Conservation (phyloP, 2,329 filamentous ascomycete genomes). For the Trichoderma sp. region DNA sequence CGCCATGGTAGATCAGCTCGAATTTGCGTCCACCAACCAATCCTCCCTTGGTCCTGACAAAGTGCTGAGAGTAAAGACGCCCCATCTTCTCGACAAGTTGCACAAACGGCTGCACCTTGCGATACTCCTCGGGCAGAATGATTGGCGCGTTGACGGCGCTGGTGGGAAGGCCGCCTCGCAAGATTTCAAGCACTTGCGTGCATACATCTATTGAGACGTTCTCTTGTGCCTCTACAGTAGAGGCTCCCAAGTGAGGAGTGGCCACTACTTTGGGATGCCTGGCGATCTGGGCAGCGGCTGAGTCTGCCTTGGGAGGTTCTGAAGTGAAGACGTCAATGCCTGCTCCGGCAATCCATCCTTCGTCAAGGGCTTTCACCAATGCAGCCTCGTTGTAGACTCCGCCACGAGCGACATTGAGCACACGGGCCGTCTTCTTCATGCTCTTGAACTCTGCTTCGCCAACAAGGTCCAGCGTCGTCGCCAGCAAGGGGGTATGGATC, state of each 20-base stretch:
- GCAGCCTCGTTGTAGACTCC: slow-evolving; percentile 79
- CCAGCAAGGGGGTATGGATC: slow-evolving; percentile 77
- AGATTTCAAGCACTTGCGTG: slow-evolving; percentile 73
- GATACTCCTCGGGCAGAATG: slow-evolving; percentile 78
- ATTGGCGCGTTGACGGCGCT: slow-evolving; percentile 79
- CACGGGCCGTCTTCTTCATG: slow-evolving; percentile 74
- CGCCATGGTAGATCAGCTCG: slow-evolving; percentile 76
- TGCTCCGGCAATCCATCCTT: slow-evolving; percentile 72
- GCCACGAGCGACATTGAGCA: slow-evolving; percentile 78
- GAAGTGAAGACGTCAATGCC: slow-evolving; percentile 79
- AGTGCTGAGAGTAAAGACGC: slow-evolving; percentile 77
- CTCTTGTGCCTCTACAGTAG: slow-evolving; percentile 80
- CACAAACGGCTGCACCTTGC: slow-evolving; percentile 76
- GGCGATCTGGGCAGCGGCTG: slow-evolving; percentile 63
- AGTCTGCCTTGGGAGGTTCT: slow-evolving; percentile 62
- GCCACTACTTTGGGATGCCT: slow-evolving; percentile 72
- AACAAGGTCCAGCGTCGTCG: slow-evolving; percentile 74
- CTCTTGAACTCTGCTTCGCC: slow-evolving; percentile 63
- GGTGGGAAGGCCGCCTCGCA: slow-evolving; percentile 71
- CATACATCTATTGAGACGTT: slow-evolving; percentile 83
- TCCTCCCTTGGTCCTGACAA: slow-evolving; percentile 46
- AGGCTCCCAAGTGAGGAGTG: slow-evolving; percentile 79
- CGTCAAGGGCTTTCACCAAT: slow-evolving; percentile 68
- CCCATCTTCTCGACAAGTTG: slow-evolving; percentile 78
- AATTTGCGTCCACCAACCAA: slow-evolving; percentile 66